phyloP scores from a whole-genome alignment of 257 asterid genomes.

The Striga asiatica region DNA sequence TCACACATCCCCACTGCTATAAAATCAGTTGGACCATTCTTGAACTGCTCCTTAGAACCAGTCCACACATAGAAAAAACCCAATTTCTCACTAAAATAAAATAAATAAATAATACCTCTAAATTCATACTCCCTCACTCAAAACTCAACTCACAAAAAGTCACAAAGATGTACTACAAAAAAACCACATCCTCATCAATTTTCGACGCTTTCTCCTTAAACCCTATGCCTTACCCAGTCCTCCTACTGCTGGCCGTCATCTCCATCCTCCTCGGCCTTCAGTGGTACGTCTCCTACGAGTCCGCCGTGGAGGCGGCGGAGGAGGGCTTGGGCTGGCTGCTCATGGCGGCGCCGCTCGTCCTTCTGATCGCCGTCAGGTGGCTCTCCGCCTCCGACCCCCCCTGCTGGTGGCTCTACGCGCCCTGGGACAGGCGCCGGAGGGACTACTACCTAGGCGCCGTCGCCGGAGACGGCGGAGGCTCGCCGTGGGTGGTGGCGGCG shows the following conservation, averaged over 20 bases:
- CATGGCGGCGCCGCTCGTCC: conserved; percentile 45
- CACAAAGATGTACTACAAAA: conserved; percentile 28
- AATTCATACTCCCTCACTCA: no score
- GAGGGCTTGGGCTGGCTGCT: conserved; percentile 72
- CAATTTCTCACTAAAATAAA: no score
- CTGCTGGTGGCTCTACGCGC: conserved; percentile 28
- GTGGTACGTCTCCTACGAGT: conserved; percentile 71
- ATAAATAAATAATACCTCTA: no score
- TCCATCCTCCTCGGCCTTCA: conserved; percentile 64
- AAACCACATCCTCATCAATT: conserved; percentile 39
- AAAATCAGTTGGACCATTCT: conserved; percentile 21
- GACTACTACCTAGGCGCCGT: conserved; percentile 4
- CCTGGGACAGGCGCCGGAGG: conserved; percentile 41
- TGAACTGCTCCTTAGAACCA: conserved; percentile 25
- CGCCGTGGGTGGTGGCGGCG: conserved; percentile 90
- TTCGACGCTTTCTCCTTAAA: conserved; percentile 36
- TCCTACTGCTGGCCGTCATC: conserved; percentile 48
- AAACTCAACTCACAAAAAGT: neutral
- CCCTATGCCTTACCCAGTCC: conserved; percentile 77
- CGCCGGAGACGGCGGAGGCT: conserved; percentile 25
- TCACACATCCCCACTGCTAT: conserved; percentile 9
- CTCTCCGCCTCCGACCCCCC: conserved; percentile 37
- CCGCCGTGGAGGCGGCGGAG: conserved; percentile 59
- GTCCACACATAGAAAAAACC: conserved; percentile 9
- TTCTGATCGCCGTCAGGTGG: conserved; percentile 48